phyloP scores from a whole-genome alignment of 495 filamentous ascomycete genomes.

The Halenospora varia region DNA sequence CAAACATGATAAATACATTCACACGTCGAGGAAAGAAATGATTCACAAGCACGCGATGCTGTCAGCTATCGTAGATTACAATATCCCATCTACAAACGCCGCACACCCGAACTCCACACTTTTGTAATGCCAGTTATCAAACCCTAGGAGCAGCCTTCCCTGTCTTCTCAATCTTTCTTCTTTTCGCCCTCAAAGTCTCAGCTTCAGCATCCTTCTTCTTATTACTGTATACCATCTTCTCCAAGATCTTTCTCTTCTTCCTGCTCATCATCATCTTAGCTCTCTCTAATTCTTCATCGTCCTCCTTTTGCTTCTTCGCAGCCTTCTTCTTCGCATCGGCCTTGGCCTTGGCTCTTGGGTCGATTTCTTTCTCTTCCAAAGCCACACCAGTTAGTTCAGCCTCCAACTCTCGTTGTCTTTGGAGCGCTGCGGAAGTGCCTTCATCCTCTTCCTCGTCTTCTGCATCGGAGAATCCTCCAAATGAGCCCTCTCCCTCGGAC shows the following conservation, averaged over 20 bases:
- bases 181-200: constrained; percentile 70
- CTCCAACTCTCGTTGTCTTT: constrained; percentile 84
- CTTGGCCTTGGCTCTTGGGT: constrained; percentile 55
- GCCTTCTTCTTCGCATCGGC: constrained; percentile 61
- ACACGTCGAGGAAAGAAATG: too few species aligned
- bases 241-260: constrained; percentile 84
- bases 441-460: constrained; percentile 47
- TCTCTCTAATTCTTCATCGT: constrained; percentile 79
- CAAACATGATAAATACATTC: too few species aligned
- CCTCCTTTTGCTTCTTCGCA: constrained; percentile 64
- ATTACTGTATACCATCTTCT: constrained; percentile 90
- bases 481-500: constrained; percentile 31
- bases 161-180: constrained; percentile 78
- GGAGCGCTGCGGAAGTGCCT: constrained; percentile 44
- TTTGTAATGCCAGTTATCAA: constrained; percentile 4
- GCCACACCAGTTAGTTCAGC: constrained; percentile 67
- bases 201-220: constrained; percentile 79
- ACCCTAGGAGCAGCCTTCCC: constrained; percentile 19
- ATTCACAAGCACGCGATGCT: too few species aligned
- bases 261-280: constrained; percentile 91
- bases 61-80: too few species aligned
- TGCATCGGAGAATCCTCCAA: constrained; percentile 39
- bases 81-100: not conserved
- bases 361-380: constrained; percentile 36
- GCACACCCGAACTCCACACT: constrained; percentile 9